Percentiles rank a stretch among this genome's conserved stretches.
These are phyloP conservation scores for Teunomyces funiuensis DNA, from an alignment of 805 yeast species.

Conservation along the genomic window DNA sequence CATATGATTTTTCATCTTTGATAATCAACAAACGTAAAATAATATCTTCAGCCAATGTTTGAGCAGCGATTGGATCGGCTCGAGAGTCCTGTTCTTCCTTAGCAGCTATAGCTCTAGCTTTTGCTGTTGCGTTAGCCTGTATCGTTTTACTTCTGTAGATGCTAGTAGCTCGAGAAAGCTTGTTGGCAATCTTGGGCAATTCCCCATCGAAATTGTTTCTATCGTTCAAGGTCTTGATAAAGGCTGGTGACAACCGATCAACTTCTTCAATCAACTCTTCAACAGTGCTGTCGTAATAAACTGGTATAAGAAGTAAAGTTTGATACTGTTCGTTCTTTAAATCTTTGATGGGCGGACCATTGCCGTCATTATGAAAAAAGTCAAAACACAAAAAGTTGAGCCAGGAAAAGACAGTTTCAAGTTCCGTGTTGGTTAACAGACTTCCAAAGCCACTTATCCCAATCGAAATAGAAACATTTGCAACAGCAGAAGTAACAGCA, in stretches of 20 bases:
- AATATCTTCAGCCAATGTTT: conserved; percentile 58
- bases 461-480: conserved; percentile 45
- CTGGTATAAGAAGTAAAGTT: conserved; percentile 60
- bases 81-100: conserved; percentile 18
- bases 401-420: conserved; percentile 73
- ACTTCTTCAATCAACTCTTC: conserved; percentile 54
- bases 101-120: conserved; percentile 43
- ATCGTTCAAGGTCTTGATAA: conserved; percentile 48
- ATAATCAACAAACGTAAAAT: conserved; percentile 70
- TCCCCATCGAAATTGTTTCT: conserved; percentile 42
- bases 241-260: conserved; percentile 56
- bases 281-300: conserved; percentile 56
- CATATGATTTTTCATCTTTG: conserved; percentile 60
- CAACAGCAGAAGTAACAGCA: conserved; percentile 49
- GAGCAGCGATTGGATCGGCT: conserved; percentile 45
- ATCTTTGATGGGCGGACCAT: conserved; percentile 70
- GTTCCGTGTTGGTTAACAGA: conserved; percentile 56
- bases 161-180: conserved; percentile 39
- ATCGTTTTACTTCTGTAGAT: conserved; percentile 66
- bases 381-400: conserved; percentile 60
- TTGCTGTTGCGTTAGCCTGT: conserved; percentile 67
- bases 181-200: conserved; percentile 7
- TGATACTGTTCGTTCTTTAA: conserved; percentile 66
- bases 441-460: conserved; percentile 52
- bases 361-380: conserved; percentile 78